A percentile compares a stretch with the other conserved stretches of the same genome.
These are phyloP conservation scores for Aristolochia contorta DNA, from an alignment of 164 flowering plant genomes.

Conservation along the genomic window DNA sequence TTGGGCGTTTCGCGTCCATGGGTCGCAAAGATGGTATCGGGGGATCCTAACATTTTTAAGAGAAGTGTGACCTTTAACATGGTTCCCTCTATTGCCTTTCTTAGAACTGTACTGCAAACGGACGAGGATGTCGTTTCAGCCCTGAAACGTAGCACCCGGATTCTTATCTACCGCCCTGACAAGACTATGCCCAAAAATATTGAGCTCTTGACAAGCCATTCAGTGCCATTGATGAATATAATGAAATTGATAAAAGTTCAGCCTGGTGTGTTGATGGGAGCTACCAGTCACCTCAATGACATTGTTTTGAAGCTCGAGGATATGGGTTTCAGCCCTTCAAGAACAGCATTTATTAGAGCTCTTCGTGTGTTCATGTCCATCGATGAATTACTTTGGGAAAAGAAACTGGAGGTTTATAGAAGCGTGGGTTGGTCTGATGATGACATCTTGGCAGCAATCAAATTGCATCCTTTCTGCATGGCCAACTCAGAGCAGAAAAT, in stretches of 20 bases:
- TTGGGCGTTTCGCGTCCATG: neutral
- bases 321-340: neutral
- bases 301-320: conserved; percentile 1
- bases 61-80: neutral
- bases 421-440: conserved; percentile 4
- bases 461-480: neutral
- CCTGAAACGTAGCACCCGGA: neutral
- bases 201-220: neutral
- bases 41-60: neutral
- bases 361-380: neutral
- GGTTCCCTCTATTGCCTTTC: neutral
- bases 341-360: neutral
- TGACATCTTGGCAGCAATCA: neutral
- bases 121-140: neutral
- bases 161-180: neutral
- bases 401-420: neutral
- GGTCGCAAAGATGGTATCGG: neutral
- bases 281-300: neutral
- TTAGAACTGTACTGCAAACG: neutral
- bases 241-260: neutral
- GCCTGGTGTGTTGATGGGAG: neutral
- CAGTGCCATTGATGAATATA: neutral
- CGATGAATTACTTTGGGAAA: neutral
- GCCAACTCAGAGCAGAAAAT: neutral
- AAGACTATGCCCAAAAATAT: neutral